phyloP scores from a whole-genome alignment of 164 flowering plant genomes.

The Dillenia suffruticosa region DNA sequence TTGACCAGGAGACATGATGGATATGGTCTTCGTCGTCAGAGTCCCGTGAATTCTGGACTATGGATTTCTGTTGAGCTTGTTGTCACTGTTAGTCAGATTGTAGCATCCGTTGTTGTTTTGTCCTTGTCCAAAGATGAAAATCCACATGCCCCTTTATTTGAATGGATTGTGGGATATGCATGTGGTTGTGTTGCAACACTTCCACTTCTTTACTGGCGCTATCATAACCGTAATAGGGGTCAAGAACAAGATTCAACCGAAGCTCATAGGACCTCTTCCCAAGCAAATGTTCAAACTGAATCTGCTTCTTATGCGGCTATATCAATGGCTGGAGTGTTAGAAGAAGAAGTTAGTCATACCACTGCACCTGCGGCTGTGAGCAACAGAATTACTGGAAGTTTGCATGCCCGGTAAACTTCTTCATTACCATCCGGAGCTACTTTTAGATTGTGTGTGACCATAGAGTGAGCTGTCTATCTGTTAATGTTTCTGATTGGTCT shows the following conservation, averaged over 20 bases:
- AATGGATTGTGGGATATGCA: constrained; percentile 35
- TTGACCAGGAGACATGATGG: too few relatives aligned
- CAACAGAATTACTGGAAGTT: too few relatives aligned
- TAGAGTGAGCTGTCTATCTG: too few relatives aligned
- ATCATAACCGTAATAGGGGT: constrained; percentile 15
- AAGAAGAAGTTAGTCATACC: constrained; percentile 10
- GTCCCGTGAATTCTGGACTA: constrained; percentile 28
- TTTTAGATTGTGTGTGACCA: too few relatives aligned
- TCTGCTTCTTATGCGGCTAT: constrained; percentile 1
- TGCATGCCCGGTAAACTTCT: too few relatives aligned
- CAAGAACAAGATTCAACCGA: constrained; percentile 19
- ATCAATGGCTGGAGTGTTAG: constrained; percentile 4
- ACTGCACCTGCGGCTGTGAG: constrained; percentile 2
- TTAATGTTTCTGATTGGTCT: too few relatives aligned
- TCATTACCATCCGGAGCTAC: too few relatives aligned
- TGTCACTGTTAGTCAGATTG: constrained; percentile 28
- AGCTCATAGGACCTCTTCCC: constrained; percentile 14
- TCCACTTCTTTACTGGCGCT: constrained; percentile 36
- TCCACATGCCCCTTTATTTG: constrained; percentile 25
- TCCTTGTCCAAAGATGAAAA: constrained; percentile 25
- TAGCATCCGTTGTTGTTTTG: constrained; percentile 28
- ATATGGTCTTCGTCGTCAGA: constrained; percentile 16
- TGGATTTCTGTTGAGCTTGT: constrained; percentile 35
- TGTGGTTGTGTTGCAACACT: constrained; percentile 30
- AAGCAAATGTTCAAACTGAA: neutral